Evolutionary conservation across 108 stramenopile species (phyloP), one percentile per base, ranked within the genome.

Genomic region (Skeletonema costatum): DNA sequence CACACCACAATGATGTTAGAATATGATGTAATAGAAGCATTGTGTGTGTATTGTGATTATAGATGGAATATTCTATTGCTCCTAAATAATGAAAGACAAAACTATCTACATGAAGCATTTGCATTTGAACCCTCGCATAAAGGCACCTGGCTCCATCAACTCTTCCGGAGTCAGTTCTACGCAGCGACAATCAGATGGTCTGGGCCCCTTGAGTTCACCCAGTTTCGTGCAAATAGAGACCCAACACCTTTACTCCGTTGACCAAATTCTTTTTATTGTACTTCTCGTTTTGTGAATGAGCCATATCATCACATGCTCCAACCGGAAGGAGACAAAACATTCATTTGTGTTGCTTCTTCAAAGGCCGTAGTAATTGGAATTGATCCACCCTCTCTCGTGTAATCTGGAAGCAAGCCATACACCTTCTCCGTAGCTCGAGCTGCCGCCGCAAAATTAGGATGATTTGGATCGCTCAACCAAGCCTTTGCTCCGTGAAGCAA

Each of bases 201-300:
- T 92, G 30, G 94, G 94, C 1, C 94, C 91, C 69, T 83, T 60
- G 5, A 95, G 79, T 50, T 86, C 86, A 3, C 85, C 89, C 2
- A 95, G 61, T 68, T 68, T 95, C 90, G 50, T 91, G 90, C 32
- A 95, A 71, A 58, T 92, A 95, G 11, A 87, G 19, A 2, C 89
- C 93, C 6, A 95, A 76, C 1, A 91, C 89, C 86, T 86, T 95
- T 14, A 90, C 83, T 30, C 88, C 93, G 71, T 92, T 91, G 38
- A 90, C 70, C 35, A 92, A 70, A 66, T 95, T 95, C 11, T 51
- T 62, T 53, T 84, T 73, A 75, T 95, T 90, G 85, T 86, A 90
- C 71, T 95, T 95, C 75, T 95, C 93, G 75, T 95, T 94, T 74
- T 95, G 93, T 12, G 87, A 85, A 82, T 95, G 93, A 1, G 93